A percentile compares a stretch with the other conserved stretches of the same genome.
These are phyloP conservation scores for Vairimorpha ceranae DNA, from an alignment of 371 early-diverging fungal genomes.

Conservation along the genomic window DNA sequence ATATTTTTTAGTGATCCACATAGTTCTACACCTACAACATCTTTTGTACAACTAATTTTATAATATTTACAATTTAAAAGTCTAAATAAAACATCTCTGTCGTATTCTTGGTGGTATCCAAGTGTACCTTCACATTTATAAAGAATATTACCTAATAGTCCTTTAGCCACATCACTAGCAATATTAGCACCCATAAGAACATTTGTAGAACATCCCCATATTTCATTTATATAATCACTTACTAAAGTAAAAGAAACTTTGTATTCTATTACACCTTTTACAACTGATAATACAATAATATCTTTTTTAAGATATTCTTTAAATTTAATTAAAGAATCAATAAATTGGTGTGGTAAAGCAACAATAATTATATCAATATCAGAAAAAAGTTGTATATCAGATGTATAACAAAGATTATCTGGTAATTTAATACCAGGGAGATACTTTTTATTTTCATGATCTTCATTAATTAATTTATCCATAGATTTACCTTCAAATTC, in stretches of 20 bases:
- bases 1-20: constrained; percentile 96
- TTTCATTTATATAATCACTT: constrained; percentile 73
- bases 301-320: constrained; percentile 68
- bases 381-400: constrained; percentile 69
- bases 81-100: constrained; percentile 70
- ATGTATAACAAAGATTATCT: constrained; percentile 73
- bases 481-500: constrained; percentile 70
- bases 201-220: constrained; percentile 70
- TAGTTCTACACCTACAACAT: constrained; percentile 81
- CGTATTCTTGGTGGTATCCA: constrained; percentile 67
- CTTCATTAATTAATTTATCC: constrained; percentile 82
- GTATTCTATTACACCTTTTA: constrained; percentile 66
- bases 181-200: constrained; percentile 96
- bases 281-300: constrained; percentile 79
- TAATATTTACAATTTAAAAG: constrained; percentile 80
- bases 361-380: constrained; percentile 81
- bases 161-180: constrained; percentile 84
- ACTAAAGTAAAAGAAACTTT: constrained; percentile 71
- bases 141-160: constrained; percentile 65
- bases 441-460: constrained; percentile 88
- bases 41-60: constrained; percentile 71
- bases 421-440: constrained; percentile 79
- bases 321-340: constrained; percentile 68
- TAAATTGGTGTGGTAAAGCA: constrained; percentile 87
- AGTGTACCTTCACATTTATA: constrained; percentile 74